Evolutionary conservation across 2,329 filamentous ascomycete genomes (phyloP), one percentile per base, ranked within the genome.

Genomic region (Cladorrhinum sp.): DNA sequence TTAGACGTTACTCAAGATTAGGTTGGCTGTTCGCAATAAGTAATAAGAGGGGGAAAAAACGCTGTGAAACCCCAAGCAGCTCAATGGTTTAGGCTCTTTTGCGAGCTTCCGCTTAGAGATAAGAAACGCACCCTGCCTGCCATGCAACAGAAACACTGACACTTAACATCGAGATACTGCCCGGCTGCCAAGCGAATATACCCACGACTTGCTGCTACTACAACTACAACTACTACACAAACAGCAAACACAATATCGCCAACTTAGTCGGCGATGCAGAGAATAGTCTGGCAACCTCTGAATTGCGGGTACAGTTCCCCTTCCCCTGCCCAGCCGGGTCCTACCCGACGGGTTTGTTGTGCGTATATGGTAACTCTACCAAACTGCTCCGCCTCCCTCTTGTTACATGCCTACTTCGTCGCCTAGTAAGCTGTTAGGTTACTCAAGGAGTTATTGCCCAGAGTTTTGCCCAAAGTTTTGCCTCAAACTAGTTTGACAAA

Each of bases 1-100:
- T 20, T 12, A 38, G 41, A 55, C 52, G 52, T 55, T 55, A 55
- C 52, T 41, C 32, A n/a, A 55, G 52, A 38, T 41, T 41, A 55
- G 51, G 52, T 55, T 16, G 32, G 32, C 18, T 25, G 13, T 41
- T 27, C 41, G 52, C 50, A 53, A 36, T 12, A 18, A 18, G 41
- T 5, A 18, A 7, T 13, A 22, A 45, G 41, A 45, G 4, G 29
- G 29, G 16, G 2, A 45, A 12, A 12, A 18, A 22, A 45, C 41
- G 41, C 16, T 45, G 41, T 18, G 41, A 45, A 45, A 45, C 41
- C 16, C 41, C n/a, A 45, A 3, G 9, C 32, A 36, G 8, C 7
- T 36, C 8, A 16, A 13, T 36, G 8, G 3, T 36, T 9, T 36
- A n/a, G n/a, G n/a, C n/a, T n/a, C n/a, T 36, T 36, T 36, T 4